Base-by-base conservation (phyloP, 2,329 filamentous ascomycete species). In the Epichloe sp. region DNA sequence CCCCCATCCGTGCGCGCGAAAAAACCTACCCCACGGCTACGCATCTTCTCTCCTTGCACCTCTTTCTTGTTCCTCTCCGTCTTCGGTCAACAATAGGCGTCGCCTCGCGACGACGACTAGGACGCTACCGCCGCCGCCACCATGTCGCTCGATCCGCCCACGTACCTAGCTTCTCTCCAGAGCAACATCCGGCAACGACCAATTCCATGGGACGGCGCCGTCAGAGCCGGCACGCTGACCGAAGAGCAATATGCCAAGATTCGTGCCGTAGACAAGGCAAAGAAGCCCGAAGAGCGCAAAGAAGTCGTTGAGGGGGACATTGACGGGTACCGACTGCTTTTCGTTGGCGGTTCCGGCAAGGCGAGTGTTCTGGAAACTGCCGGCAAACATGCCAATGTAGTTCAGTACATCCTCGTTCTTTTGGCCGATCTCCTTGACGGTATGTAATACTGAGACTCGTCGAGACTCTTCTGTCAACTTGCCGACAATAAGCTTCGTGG, bases 191-290 rank as follows among this genome's bases (percentile, higher is more conserved):
- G 93, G 65, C 86, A 88, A 65, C 82, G 93, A 59, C 90, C 90
- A 58, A 95, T 98, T 71, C 90, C 91, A 53, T 98, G 93, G 93
- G 91, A 97, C 70, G 91, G 91, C 62, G 90, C 91, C 62, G 88
- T 95, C 59, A 82, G 93, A 68, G 88, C 88, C 60, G 88, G 90
- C 68, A 93, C 88, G 63, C 86, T 98, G 70, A 95, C 87, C 53
- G 91, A 97, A 60, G 84, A 86, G 59, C 91, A 98, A 70, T 80
- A 96, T 60, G 87, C 86, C 74, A 91, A 90, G 77, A 95, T 98
- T 72, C 90, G 90, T 69, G 88, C 90, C 55, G 88, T 97, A 60
- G 93, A 97, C 69, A 97, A 96, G 72, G 87, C 93, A 58, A 86
- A 89, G 68, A 93, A 88, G 68, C 60, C 65, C 38, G 93, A 97